Evolutionary conservation across 768 basidiomycete genomes (phyloP), one percentile per base, ranked within the genome.

Genomic region (Tylopilus rubrobrunneus): DNA sequence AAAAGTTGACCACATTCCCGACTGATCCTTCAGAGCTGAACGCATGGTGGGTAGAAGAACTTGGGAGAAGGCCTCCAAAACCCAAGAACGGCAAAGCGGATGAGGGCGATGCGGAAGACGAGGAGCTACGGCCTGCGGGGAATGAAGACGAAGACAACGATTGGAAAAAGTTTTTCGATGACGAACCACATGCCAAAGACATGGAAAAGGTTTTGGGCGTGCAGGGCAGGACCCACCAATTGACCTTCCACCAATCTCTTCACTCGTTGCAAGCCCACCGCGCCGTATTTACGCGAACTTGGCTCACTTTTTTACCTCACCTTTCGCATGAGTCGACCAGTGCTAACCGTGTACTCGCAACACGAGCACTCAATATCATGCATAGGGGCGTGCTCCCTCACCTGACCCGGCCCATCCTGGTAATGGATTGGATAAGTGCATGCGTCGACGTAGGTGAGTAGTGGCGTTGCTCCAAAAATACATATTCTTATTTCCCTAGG

Each of bases 371-470:
- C 56, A 85, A 85, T 61, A 76, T 94, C 29, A 84, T 96, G 78
- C 92, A 96, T 67, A 76, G 83, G 12, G 83, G 86, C 6, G 86
- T 95, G 12, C 71, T 96, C 67, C 94, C 94, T 0, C 85, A 93
- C 67, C 67, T 95, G 45, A 92, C 89, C 0, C 71, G 88, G 37
- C 84, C 88, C 0, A 75, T 89, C 45, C 70, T 90, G 48, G 78
- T 89, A n/a, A 92, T 93, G 87, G 92, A 96, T 67, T 97, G 93
- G 91, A 79, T 96, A 37, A 82, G 85, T 27, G 82, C 82, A 3
- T 90, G 89, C 59, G 86, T 93, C 12, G 92, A 95, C 65, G 76
- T 81, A 60, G 92, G 92, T 86, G 51, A 56, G 82, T 67, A 28
- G 19, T 28, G 48, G 28, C 28, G 54, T 27, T 7, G 9, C 34